phyloP scores from a whole-genome alignment of 495 filamentous ascomycete genomes.

The Pseudevernia furfuracea region DNA sequence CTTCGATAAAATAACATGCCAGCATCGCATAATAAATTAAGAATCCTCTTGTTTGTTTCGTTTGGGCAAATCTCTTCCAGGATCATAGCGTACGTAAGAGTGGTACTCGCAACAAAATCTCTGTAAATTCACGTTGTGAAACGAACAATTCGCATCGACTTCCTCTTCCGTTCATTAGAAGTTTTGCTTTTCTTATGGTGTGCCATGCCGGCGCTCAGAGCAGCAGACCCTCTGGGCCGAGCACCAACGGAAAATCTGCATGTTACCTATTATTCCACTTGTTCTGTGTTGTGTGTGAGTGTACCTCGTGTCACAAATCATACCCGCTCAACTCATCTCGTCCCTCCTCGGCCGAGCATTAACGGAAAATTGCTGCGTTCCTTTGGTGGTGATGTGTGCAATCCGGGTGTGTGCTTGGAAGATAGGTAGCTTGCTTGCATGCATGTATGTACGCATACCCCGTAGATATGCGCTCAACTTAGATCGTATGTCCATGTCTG shows the following conservation, averaged over 20 bases:
- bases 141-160: background rate
- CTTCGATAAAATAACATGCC: too few species aligned
- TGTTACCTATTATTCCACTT: background rate
- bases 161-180: too few species aligned
- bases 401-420: background rate
- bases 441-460: background rate
- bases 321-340: slow-evolving; percentile 1
- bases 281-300: background rate
- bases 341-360: background rate
- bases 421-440: background rate
- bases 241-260: background rate
- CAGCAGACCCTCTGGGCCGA: background rate
- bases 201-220: background rate
- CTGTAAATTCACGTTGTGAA: background rate
- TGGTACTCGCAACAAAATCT: background rate
- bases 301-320: background rate
- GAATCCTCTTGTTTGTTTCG: background rate
- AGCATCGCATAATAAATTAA: background rate
- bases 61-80: background rate
- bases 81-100: background rate
- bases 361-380: background rate
- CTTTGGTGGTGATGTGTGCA: background rate
- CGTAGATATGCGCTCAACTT: slow-evolving; percentile 3
- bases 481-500: background rate
- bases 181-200: background rate